A percentile compares a stretch with the other conserved stretches of the same genome.
These are phyloP conservation scores for Talaromyces sp. DNA, from an alignment of 2,329 filamentous ascomycete species.

Conservation along the genomic window DNA sequence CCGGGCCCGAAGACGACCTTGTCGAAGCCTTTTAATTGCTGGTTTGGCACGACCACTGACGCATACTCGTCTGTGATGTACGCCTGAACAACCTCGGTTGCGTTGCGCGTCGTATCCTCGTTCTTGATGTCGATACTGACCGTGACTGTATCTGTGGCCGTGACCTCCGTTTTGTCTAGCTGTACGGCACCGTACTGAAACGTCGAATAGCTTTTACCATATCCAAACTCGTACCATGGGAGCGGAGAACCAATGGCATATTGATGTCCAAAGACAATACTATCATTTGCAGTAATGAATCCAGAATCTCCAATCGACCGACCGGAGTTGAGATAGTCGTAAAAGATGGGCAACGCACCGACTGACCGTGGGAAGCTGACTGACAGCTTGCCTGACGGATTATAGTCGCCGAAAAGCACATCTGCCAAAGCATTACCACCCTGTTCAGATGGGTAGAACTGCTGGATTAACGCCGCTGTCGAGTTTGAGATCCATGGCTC, in stretches of 20 bases:
- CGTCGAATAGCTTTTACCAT: constrained; percentile 61
- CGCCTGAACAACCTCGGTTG: constrained; percentile 64
- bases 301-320: constrained; percentile 53
- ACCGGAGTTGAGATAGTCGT: constrained; percentile 67
- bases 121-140: constrained; percentile 62
- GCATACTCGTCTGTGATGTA: constrained; percentile 62
- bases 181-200: constrained; percentile 50
- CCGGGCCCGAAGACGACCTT: constrained; percentile 61
- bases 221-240: constrained; percentile 63
- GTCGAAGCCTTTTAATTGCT: constrained; percentile 61
- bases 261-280: constrained; percentile 59
- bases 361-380: constrained; percentile 65
- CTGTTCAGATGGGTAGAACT: constrained; percentile 70
- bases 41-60: constrained; percentile 61
- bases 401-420: constrained; percentile 60
- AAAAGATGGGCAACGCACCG: constrained; percentile 64
- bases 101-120: constrained; percentile 48
- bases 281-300: constrained; percentile 50
- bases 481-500: constrained; percentile 66
- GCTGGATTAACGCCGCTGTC: constrained; percentile 64
- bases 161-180: constrained; percentile 43
- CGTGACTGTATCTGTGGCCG: constrained; percentile 52
- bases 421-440: constrained; percentile 64
- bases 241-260: constrained; percentile 60
- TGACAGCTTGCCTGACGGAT: constrained; percentile 62